Conservation (phyloP, 163 green algal genomes). For the Smithsoniella earleae region DNA sequence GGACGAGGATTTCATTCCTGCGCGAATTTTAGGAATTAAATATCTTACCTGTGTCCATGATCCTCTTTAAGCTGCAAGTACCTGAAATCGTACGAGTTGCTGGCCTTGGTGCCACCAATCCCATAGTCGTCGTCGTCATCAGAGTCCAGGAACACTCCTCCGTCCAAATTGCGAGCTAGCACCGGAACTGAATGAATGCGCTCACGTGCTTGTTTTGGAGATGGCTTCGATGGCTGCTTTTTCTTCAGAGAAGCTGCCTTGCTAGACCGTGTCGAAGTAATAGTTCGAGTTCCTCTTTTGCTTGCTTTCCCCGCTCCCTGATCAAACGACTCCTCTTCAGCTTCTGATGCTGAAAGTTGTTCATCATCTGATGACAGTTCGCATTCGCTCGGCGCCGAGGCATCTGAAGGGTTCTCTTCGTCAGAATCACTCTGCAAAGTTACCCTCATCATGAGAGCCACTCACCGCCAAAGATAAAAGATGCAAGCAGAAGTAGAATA, state of each 20-base stretch:
- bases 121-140: neutral
- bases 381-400: too few relatives aligned
- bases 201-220: neutral
- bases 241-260: neutral
- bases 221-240: neutral
- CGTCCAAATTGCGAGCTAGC: neutral
- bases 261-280: neutral
- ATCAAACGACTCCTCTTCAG: neutral
- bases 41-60: slow-evolving; percentile 58
- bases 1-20: neutral
- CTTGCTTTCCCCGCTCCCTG: neutral
- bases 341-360: neutral
- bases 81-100: slow-evolving; percentile 53
- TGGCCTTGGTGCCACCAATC: neutral
- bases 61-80: slow-evolving; percentile 75
- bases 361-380: too few relatives aligned
- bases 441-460: too few relatives aligned
- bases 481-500: too few relatives aligned
- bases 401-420: too few relatives aligned
- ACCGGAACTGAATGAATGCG: neutral
- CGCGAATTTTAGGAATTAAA: neutral
- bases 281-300: neutral
- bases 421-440: too few relatives aligned
- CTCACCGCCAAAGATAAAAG: too few relatives aligned
- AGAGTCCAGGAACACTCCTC: neutral